Conservation (phyloP, 768 basidiomycete species). For the Leccinum longicurvipes region DNA sequence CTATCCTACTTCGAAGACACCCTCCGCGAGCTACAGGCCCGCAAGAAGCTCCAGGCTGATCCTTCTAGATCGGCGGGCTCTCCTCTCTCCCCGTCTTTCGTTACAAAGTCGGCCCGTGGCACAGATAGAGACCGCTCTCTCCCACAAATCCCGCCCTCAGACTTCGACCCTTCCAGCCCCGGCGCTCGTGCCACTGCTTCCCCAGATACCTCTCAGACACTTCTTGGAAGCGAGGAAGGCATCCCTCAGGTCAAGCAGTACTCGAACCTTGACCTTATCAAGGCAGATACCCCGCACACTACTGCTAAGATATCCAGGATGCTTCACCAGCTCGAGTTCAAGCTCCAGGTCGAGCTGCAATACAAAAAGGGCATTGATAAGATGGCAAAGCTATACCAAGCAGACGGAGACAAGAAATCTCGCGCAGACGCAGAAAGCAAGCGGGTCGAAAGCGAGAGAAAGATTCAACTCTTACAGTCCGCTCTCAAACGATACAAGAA, state of each 20-base stretch:
- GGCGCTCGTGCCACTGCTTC: constrained; percentile 36
- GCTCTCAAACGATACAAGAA: constrained; percentile 97
- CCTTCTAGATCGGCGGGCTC: constrained; percentile 50
- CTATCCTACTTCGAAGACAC: constrained; percentile 86
- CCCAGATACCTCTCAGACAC: constrained; percentile 39
- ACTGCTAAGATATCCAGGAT: constrained; percentile 95
- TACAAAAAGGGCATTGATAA: constrained; percentile 99
- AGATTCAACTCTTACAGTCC: constrained; percentile 88
- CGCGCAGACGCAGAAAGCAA: constrained; percentile 92
- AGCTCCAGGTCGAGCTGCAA: constrained; percentile 96
- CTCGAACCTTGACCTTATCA: constrained; percentile 89
- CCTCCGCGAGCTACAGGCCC: constrained; percentile 75
- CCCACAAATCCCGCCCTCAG: constrained; percentile 51
- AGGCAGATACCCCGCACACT: constrained; percentile 95
- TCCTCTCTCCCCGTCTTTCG: constrained; percentile 23
- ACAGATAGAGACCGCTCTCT: constrained; percentile 34
- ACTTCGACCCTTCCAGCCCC: constrained; percentile 36
- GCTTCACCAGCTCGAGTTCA: constrained; percentile 99
- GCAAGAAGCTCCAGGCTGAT: constrained; percentile 65
- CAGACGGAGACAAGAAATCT: constrained; percentile 96
- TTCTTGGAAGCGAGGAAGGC: constrained; percentile 37
- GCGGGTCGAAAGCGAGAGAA: constrained; percentile 91
- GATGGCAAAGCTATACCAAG: constrained; percentile 95
- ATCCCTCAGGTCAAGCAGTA: constrained; percentile 60
- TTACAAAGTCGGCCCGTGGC: constrained; percentile 14